phyloP scores from a whole-genome alignment of 805 yeast species.

The Cyberlindnera petersonii region DNA sequence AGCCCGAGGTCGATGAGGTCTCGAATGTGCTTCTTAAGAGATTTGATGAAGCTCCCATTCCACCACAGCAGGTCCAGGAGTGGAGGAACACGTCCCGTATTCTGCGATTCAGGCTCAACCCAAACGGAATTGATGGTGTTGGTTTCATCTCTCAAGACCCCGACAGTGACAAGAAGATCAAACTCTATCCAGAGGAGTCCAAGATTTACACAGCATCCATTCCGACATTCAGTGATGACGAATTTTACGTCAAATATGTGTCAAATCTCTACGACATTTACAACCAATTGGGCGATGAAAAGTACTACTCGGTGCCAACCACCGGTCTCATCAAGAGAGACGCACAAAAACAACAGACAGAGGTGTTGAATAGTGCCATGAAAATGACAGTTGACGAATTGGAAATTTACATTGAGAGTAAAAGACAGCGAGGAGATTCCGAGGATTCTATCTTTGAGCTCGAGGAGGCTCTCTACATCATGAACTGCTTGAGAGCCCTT shows the following conservation, averaged over 20 bases:
- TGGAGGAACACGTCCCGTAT: conserved; percentile 35
- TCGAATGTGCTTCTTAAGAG: conserved; percentile 29
- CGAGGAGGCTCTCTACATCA: conserved; percentile 46
- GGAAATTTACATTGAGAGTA: conserved; percentile 30
- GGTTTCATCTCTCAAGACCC: conserved; percentile 34
- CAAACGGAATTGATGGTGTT: conserved; percentile 37
- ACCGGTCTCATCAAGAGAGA: conserved; percentile 36
- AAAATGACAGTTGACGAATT: conserved; percentile 32
- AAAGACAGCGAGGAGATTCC: conserved; percentile 29
- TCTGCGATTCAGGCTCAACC: conserved; percentile 46
- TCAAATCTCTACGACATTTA: conserved; percentile 49
- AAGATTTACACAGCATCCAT: conserved; percentile 39
- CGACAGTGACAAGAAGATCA: conserved; percentile 24
- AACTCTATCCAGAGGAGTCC: conserved; percentile 36
- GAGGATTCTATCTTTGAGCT: conserved; percentile 33
- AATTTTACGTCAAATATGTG: conserved; percentile 43
- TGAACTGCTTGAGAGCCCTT: conserved; percentile 56
- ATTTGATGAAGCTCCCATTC: conserved; percentile 34
- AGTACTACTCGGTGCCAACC: conserved; percentile 37
- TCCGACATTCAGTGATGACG: conserved; percentile 38
- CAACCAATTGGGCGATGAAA: conserved; percentile 45
- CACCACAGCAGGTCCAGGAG: conserved; percentile 28
- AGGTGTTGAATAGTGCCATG: conserved; percentile 34
- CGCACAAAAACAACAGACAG: conserved; percentile 33
- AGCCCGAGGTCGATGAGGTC: conserved; percentile 25